Evolutionary conservation across 148 eudicot species (phyloP).

Genomic region (Persicaria tinctoria): DNA sequence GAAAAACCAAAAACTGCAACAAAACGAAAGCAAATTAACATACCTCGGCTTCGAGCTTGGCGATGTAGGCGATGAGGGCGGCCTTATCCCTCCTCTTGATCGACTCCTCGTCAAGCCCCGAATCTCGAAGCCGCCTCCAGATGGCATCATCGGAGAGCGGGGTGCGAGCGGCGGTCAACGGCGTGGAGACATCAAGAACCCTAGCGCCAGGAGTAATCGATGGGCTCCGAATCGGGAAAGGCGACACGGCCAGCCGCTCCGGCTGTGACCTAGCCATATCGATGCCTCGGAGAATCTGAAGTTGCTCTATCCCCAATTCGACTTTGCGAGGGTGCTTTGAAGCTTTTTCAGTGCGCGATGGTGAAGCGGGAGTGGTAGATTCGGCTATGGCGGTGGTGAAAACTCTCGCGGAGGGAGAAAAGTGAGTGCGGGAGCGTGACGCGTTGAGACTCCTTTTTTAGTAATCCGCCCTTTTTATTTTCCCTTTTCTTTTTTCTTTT

Average conservation of each 20-base stretch:
- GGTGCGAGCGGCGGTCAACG: constrained; percentile 18
- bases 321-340: background rate
- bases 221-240: constrained; percentile 13
- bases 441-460: background rate
- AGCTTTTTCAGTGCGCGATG: background rate
- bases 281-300: background rate
- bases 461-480: background rate
- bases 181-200: constrained; percentile 31
- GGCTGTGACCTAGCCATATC: constrained; percentile 56
- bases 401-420: background rate
- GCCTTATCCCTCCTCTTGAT: constrained; percentile 86
- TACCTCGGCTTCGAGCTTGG: constrained; percentile 93
- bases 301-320: background rate
- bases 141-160: constrained; percentile 57
- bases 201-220: constrained; percentile 36
- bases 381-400: constrained; percentile 10
- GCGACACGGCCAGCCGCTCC: constrained; percentile 31
- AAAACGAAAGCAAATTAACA: background rate
- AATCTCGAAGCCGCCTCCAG: constrained; percentile 65
- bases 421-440: constrained; percentile 5
- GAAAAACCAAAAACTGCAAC: background rate
- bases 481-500: background rate
- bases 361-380: constrained; percentile 8
- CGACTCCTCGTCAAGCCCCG: constrained; percentile 75
- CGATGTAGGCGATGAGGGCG: constrained; percentile 80